Evolutionary conservation across 176 grass and related monocot species (phyloP), one percentile per base, ranked within the genome.

Genomic region (Zea luxurians): DNA sequence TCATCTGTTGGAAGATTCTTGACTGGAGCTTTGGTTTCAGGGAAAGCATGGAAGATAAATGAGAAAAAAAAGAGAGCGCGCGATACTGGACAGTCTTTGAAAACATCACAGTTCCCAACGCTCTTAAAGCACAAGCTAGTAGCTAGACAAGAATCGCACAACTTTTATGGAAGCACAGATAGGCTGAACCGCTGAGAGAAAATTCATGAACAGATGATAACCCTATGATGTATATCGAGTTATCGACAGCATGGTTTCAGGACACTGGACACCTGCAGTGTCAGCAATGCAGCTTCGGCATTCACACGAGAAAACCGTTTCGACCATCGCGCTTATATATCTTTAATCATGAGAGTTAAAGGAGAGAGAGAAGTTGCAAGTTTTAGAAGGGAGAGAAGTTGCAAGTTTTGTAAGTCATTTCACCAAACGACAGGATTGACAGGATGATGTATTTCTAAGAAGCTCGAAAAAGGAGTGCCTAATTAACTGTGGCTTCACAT

Each of bases 1-100:
- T 81, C 66, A 76, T 80, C 77, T 81, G 35, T 81, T 85, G 10
- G 87, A 89, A 89, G 87, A 85, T 89, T 89, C 87, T 89, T 85
- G 87, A 72, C 82, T 75, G 59, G 70, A 48, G 10, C 77, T 80
- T 89, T 60, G 87, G 77, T 80, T 81, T 84, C 77, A 72, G 48
- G 18, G 63, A 88, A 89, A 89, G 74, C 8, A 44, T 79, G 57
- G 58, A 64, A n/a, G 45, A 75, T 48, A 61, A 2, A 53, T n/a
- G 16, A 1, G 9, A 21, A 10, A 61, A 38, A 16, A 61, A 38
- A 37, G 27, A 27, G 27, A 27, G 27, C 27, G 27, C 27, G 35
- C 13, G 12, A 71, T 40, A 40, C 38, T 40, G 2, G 38, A 4
- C 38, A 40, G 38, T 40, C 38, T 40, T 88, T 85, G 72, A 81